Evolutionary conservation across 2,329 filamentous ascomycete species (phyloP).

Genomic region (Camptophora hylomeconis): DNA sequence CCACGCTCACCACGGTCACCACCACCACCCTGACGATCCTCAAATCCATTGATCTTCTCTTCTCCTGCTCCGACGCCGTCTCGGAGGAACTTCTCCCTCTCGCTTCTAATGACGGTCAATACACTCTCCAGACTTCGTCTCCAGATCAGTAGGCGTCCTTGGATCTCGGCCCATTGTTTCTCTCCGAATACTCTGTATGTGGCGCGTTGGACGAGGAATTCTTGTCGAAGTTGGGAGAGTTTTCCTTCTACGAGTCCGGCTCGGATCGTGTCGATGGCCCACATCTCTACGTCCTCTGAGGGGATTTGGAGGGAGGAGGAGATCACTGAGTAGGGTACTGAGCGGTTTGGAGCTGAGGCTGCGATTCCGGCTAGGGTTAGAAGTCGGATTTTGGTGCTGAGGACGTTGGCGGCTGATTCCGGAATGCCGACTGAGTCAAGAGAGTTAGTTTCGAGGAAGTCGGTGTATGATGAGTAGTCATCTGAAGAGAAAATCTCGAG

Average conservation of each 20-base stretch:
- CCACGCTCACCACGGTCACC: too few species aligned
- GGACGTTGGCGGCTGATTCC: constrained; percentile 58
- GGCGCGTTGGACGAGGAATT: constrained; percentile 90
- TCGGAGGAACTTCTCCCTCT: constrained; percentile 65
- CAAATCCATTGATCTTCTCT: constrained; percentile 5
- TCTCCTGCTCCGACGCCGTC: constrained; percentile 34
- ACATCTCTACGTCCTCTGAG: constrained; percentile 79
- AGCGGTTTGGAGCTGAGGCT: constrained; percentile 67
- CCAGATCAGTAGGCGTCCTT: constrained; percentile 84
- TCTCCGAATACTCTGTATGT: constrained; percentile 95
- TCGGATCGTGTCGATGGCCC: constrained; percentile 97
- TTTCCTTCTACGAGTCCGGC: constrained; percentile 93
- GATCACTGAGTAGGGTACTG: constrained; percentile 79
- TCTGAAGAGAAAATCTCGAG: constrained; percentile 93
- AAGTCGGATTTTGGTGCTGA: constrained; percentile 92
- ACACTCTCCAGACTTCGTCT: constrained; percentile 68
- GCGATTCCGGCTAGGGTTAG: constrained; percentile 85
- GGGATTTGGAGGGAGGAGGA: constrained; percentile 74
- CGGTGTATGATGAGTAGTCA: constrained; percentile 86
- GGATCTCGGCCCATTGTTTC: constrained; percentile 95
- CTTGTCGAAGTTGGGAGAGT: constrained; percentile 80
- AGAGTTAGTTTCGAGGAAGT: constrained; percentile 60
- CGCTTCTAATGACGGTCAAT: constrained; percentile 60
- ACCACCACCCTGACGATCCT: constrained; percentile 1
- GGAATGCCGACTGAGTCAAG: constrained; percentile 60